Conservation (phyloP, 2,329 filamentous ascomycete species). For the Cordyceps tenuipes region DNA sequence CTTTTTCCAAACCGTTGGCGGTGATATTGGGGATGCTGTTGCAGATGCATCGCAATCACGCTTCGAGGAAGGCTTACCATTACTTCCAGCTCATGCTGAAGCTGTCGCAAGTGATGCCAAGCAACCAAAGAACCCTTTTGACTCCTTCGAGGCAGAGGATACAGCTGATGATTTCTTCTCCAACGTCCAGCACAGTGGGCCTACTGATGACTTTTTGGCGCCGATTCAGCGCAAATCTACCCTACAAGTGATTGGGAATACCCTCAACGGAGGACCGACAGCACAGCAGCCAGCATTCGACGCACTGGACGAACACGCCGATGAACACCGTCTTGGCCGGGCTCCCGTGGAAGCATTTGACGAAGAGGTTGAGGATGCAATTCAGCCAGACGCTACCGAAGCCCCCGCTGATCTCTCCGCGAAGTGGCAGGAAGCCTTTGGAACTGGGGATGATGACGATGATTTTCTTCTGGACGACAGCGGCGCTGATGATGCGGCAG, state of each 20-base stretch:
- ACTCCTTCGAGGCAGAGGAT: slow-evolving; percentile 35
- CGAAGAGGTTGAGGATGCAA: slow-evolving; percentile 16
- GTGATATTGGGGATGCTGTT: slow-evolving; percentile 32
- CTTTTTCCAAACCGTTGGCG: slow-evolving; percentile 30
- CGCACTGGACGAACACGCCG: slow-evolving; percentile 4
- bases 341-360: slow-evolving; percentile 18
- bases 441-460: slow-evolving; percentile 64
- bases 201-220: slow-evolving; percentile 20
- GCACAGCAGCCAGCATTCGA: neutral
- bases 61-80: slow-evolving; percentile 61
- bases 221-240: slow-evolving; percentile 61
- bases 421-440: slow-evolving; percentile 77
- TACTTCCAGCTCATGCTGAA: slow-evolving; percentile 36
- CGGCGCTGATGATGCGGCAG: slow-evolving; percentile 30
- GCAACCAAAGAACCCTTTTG: neutral
- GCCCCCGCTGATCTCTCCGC: slow-evolving; percentile 60
- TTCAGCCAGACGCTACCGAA: slow-evolving; percentile 15
- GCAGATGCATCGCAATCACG: slow-evolving; percentile 46
- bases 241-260: slow-evolving; percentile 47
- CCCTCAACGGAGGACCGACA: neutral
- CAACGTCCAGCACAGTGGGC: slow-evolving; percentile 33
- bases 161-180: slow-evolving; percentile 54
- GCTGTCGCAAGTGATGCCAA: neutral
- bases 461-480: slow-evolving; percentile 53
- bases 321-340: slow-evolving; percentile 21